Conservation (phyloP, 352 stramenopile species). For the Achlya hypogyna region DNA sequence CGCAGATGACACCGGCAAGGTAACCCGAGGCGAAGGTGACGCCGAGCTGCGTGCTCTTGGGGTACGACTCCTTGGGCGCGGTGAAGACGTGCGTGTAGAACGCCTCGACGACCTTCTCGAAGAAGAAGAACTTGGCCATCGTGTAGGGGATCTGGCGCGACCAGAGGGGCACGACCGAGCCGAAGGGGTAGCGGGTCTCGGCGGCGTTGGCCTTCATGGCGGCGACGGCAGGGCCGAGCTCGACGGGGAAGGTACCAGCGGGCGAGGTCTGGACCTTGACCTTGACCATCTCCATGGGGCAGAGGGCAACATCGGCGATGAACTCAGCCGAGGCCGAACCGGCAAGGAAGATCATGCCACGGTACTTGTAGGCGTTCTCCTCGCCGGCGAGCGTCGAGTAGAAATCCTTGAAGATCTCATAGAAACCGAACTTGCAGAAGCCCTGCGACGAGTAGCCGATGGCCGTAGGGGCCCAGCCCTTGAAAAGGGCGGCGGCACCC, state of each 20-base stretch:
- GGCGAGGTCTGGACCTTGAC: conserved; percentile 90
- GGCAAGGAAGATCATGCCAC: conserved; percentile 85
- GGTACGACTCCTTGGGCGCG: conserved; percentile 86
- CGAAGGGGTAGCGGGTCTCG: conserved; percentile 87
- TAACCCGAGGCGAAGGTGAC: conserved; percentile 97
- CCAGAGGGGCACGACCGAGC: conserved; percentile 84
- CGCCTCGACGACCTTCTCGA: conserved; percentile 82
- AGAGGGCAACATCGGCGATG: conserved; percentile 89
- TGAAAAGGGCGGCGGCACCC: conserved; percentile 72
- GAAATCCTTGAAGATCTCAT: conserved; percentile 94
- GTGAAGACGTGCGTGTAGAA: conserved; percentile 88
- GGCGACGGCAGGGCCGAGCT: conserved; percentile 77
- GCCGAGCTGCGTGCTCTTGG: conserved; percentile 90
- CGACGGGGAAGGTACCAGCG: conserved; percentile 80
- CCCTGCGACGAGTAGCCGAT: conserved; percentile 88
- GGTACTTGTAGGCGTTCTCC: conserved; percentile 90
- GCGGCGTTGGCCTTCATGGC: conserved; percentile 84
- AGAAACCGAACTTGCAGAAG: conserved; percentile 91
- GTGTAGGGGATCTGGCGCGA: conserved; percentile 96
- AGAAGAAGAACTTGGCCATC: conserved; percentile 99
- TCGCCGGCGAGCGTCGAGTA: conserved; percentile 87
- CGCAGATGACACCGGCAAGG: conserved; percentile 97
- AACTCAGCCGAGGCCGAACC: conserved; percentile 91
- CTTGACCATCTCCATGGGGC: conserved; percentile 94
- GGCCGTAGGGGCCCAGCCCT: conserved; percentile 87